Base-by-base conservation (phyloP, 2,329 filamentous ascomycete species). In the Diaporthe citri region DNA sequence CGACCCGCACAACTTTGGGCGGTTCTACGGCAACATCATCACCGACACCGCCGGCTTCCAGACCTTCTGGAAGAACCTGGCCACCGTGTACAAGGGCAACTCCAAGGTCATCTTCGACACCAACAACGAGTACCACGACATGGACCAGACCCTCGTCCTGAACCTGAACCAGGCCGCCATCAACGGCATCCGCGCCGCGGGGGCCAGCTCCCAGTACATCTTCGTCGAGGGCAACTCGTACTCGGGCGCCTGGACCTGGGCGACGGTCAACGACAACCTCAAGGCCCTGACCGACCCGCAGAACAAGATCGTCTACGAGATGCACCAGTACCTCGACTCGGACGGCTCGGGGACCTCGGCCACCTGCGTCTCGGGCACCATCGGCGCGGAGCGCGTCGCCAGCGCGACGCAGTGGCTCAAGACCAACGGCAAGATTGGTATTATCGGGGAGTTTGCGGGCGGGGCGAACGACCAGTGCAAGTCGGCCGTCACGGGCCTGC, bases 91-190 rank as follows among this genome's bases (percentile, higher is more conserved):
- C 81, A 85, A 84, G 76, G 79, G 80, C 78, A 90, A 92, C 81
- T 79, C 82, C 55, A 84, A 85, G 59, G 89, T 91, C 78, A 87
- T 91, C 79, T 91, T 91, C 77, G 89, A 91, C 81, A 91, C 88
- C 72, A 91, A 91, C 86, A 92, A 92, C 80, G 90, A 92, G 83
- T 91, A 89, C 81, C 85, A 92, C 79, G 86, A 87, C 78, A 90
- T 91, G 85, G 88, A 90, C 75, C 88, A 91, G 80, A 81, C 81
- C 2, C 85, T 91, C 17, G 89, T 91, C 25, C 82, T 89, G 48
- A 82, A 87, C 76, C 87, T 92, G 64, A 92, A 91, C 86, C 90
- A 92, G 80, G 89, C 89, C 22, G 90, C 89, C 76, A 90, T 92
- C 78, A 79, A 90, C 78, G 88, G 86, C 76, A 91, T 92, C 80